Evolutionary conservation across 129 eudicot species (phyloP), one percentile per base, ranked within the genome.

Genomic region (Tagetes erecta): DNA sequence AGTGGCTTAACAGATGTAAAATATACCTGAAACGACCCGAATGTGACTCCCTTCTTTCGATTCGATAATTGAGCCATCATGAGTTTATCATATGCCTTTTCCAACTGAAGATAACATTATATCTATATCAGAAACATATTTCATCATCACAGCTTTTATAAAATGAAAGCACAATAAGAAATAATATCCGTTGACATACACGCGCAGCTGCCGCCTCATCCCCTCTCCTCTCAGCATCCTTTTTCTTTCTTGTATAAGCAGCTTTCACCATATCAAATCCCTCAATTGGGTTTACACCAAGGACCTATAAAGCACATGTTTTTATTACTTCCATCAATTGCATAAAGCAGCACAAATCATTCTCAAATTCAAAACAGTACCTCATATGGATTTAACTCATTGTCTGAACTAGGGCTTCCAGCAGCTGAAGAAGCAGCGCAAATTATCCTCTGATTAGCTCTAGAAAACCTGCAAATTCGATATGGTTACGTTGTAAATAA

Each of bases 221-320:
- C 37, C 98, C 97, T 77, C 95, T 90, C 79, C 88, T 83, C 82
- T 93, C 96, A 8, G 98, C 98, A 76, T 93, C 98, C 78, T 78
- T 93, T 38, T 80, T 87, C 77, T 90, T 93, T 79, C 81, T 91
- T 7, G 86, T 69, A 69, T 93, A 90, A 14, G 87, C 95, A 33
- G 85, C 84, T 83, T 90, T 93, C 14, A 93, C 85, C 88, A 57
- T 81, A 67, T 90, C 98, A 83, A 93, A 93, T 41, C 98, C 97
- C 82, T 81, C 91, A 49, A 90, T 81, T 3, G 98, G 86, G 64
- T 76, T 93, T 51, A 90, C 98, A 20, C 98, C 98, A 52, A 93
- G 92, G 50, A 93, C 91, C 98, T 93, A 71, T 37, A 50, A 4
- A 74, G 36, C 20, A 31, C 7, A 37, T 40, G 10, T 64, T 14